Percentiles rank a stretch among this genome's conserved stretches.
phyloP scores from a whole-genome alignment of 164 flowering plant species.

The Euptelea pleiosperma region DNA sequence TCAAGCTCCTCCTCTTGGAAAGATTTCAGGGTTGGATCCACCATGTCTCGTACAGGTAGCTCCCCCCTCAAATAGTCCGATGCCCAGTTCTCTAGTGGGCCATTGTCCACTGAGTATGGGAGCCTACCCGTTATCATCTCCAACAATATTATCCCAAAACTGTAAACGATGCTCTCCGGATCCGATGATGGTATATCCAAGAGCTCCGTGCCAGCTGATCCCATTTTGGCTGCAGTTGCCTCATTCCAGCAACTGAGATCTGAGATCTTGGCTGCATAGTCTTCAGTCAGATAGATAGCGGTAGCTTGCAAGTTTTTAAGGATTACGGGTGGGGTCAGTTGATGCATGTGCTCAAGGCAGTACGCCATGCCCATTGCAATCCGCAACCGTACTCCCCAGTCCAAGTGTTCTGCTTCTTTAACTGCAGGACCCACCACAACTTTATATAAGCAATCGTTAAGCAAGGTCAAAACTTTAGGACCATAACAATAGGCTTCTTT shows the following conservation, averaged over 20 bases:
- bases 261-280: conserved; percentile 76
- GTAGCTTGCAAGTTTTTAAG: conserved; percentile 54
- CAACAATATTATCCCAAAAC: conserved; percentile 56
- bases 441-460: neutral
- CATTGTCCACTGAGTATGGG: conserved; percentile 30
- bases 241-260: conserved; percentile 53
- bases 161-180: conserved; percentile 46
- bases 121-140: conserved; percentile 63
- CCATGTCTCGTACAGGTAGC: conserved; percentile 30
- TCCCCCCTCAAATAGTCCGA: conserved; percentile 28
- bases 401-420: conserved; percentile 71
- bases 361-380: conserved; percentile 78
- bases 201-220: conserved; percentile 28
- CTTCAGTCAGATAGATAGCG: conserved; percentile 61
- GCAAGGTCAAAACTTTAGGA: neutral
- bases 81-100: conserved; percentile 37
- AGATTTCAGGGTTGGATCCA: conserved; percentile 56
- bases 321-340: conserved; percentile 49
- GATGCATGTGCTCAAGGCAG: conserved; percentile 78
- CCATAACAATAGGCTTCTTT: neutral
- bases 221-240: conserved; percentile 29
- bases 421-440: conserved; percentile 41
- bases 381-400: conserved; percentile 62
- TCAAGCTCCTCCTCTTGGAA: conserved; percentile 38
- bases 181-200: conserved; percentile 24